Evolutionary conservation across 108 stramenopile genomes (phyloP).

Genomic region (Aurantiochytrium sp.): DNA sequence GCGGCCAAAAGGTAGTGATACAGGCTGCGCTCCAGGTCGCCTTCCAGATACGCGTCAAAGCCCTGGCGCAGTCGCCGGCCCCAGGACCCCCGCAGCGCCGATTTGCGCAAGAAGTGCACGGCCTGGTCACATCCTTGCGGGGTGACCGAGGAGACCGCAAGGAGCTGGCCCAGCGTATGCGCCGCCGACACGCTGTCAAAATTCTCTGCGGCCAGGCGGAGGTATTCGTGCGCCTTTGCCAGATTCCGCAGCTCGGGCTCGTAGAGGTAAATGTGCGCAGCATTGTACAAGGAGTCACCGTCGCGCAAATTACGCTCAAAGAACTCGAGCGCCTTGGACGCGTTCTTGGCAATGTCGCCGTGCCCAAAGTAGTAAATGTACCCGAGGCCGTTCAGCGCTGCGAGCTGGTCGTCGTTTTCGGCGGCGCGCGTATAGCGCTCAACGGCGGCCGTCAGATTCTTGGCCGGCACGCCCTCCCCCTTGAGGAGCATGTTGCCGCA

Average conservation of each 20-base stretch:
- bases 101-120: background rate
- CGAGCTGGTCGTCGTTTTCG: background rate
- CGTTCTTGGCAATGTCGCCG: slow-evolving; percentile 17
- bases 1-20: background rate
- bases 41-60: slow-evolving; percentile 12
- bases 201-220: slow-evolving; percentile 23
- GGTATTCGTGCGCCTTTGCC: background rate
- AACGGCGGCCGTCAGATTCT: slow-evolving; percentile 31
- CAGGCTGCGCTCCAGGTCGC: background rate
- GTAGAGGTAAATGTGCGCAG: slow-evolving; percentile 32
- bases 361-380: slow-evolving; percentile 46
- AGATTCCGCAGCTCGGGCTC: slow-evolving; percentile 1
- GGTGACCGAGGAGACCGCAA: background rate
- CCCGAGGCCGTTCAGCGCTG: slow-evolving; percentile 43
- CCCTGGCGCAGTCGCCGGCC: background rate
- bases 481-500: slow-evolving; percentile 41
- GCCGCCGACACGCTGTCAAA: slow-evolving; percentile 30
- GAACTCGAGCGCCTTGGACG: slow-evolving; percentile 33
- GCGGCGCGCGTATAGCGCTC: slow-evolving; percentile 30
- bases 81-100: background rate
- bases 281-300: slow-evolving; percentile 46
- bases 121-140: background rate
- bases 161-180: background rate
- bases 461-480: slow-evolving; percentile 38
- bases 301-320: slow-evolving; percentile 26